Evolutionary conservation across 108 stramenopile genomes (phyloP).

Genomic region (Cyclotella kingstonii): DNA sequence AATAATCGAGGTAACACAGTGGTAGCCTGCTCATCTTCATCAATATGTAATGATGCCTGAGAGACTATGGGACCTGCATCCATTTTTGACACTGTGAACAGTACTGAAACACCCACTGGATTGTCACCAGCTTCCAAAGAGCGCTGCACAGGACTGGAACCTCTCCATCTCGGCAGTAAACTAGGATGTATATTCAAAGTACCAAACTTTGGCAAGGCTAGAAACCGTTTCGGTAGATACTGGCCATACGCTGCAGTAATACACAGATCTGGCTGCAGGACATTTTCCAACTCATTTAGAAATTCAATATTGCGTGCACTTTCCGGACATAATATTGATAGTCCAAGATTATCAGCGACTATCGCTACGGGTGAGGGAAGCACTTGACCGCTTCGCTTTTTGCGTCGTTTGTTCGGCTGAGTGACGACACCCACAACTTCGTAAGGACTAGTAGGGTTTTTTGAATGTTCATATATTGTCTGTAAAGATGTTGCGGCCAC

Average conservation of each 20-base stretch:
- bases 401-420: slow-evolving; percentile 88
- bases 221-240: slow-evolving; percentile 89
- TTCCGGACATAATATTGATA: slow-evolving; percentile 84
- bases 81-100: slow-evolving; percentile 95
- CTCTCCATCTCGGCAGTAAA: slow-evolving; percentile 92
- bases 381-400: slow-evolving; percentile 73
- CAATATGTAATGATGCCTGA: slow-evolving; percentile 60
- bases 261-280: slow-evolving; percentile 89
- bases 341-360: slow-evolving; percentile 72
- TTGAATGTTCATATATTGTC: slow-evolving; percentile 67
- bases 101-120: slow-evolving; percentile 87
- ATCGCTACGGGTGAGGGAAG: slow-evolving; percentile 84
- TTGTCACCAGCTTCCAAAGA: slow-evolving; percentile 86
- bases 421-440: slow-evolving; percentile 91
- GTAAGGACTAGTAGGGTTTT: slow-evolving; percentile 49
- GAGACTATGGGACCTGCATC: slow-evolving; percentile 95
- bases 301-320: slow-evolving; percentile 88
- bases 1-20: slow-evolving; percentile 87
- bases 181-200: slow-evolving; percentile 98
- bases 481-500: slow-evolving; percentile 91
- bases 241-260: slow-evolving; percentile 98
- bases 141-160: slow-evolving; percentile 95
- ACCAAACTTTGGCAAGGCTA: slow-evolving; percentile 82
- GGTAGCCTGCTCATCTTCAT: slow-evolving; percentile 85
- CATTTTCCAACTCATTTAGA: slow-evolving; percentile 60